phyloP scores from a whole-genome alignment of 2,329 filamentous ascomycete species.

The Hymenoscyphus linearis region DNA sequence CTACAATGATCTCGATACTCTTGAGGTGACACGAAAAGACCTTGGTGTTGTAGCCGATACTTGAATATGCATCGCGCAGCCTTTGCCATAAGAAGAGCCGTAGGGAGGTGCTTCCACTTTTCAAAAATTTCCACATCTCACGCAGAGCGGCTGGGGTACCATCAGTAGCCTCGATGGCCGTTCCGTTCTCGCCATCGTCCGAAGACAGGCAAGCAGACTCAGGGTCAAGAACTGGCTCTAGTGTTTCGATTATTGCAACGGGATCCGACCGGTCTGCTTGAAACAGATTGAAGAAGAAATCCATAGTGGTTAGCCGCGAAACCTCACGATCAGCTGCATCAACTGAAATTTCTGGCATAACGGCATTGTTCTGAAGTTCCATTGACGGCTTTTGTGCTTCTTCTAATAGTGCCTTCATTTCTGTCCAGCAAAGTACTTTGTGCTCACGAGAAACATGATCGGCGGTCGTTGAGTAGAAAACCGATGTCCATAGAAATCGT shows the following conservation, averaged over 20 bases:
- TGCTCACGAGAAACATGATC: slow-evolving; percentile 53
- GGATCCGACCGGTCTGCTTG: slow-evolving; percentile 77
- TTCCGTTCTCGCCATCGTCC: slow-evolving; percentile 12
- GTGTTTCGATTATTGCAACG: slow-evolving; percentile 77
- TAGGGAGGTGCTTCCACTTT: slow-evolving; percentile 74
- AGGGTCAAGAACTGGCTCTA: slow-evolving; percentile 87
- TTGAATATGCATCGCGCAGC: slow-evolving; percentile 81
- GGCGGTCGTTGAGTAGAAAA: slow-evolving; percentile 53
- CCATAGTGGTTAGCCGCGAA: slow-evolving; percentile 88
- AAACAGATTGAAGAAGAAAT: slow-evolving; percentile 90
- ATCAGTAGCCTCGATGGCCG: slow-evolving; percentile 18
- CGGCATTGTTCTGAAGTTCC: slow-evolving; percentile 73
- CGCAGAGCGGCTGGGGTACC: slow-evolving; percentile 43
- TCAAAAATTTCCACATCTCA: slow-evolving; percentile 81
- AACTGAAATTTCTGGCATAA: slow-evolving; percentile 82
- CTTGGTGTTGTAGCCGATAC: slow-evolving; percentile 81
- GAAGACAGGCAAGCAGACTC: slow-evolving; percentile 43
- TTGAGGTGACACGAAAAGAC: slow-evolving; percentile 82
- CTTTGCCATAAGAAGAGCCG: slow-evolving; percentile 85
- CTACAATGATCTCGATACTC: slow-evolving; percentile 77
- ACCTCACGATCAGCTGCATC: slow-evolving; percentile 86
- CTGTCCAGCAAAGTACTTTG: slow-evolving; percentile 55
- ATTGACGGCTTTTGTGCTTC: slow-evolving; percentile 46
- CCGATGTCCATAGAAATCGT: slow-evolving; percentile 62
- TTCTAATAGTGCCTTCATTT: slow-evolving; percentile 51